Evolutionary conservation across 169 alveolate species (phyloP).

Genomic region (Eimeria acervulina): DNA sequence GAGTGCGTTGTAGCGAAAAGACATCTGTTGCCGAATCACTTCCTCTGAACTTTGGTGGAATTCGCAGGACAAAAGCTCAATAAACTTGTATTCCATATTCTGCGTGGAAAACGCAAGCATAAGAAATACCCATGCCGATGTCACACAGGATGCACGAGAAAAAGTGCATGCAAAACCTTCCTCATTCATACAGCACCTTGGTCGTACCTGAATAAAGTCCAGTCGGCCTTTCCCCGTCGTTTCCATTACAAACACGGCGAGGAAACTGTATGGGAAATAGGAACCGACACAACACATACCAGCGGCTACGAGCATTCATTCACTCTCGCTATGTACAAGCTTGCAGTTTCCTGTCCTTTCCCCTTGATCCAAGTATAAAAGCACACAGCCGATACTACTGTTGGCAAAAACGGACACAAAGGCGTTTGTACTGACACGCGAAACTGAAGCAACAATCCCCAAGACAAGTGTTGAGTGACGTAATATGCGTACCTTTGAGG

Average conservation of each 20-base stretch:
- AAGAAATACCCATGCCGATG: neutral
- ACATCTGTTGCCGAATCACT: slow-evolving; percentile 92
- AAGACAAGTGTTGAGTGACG: neutral
- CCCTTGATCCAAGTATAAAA: neutral
- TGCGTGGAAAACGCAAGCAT: slow-evolving; percentile 71
- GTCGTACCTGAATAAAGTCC: slow-evolving; percentile 91
- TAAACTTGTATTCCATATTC: slow-evolving; percentile 96
- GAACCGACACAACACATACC: slow-evolving; percentile 1
- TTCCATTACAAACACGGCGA: slow-evolving; percentile 93
- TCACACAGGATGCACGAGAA: neutral
- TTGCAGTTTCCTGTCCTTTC: neutral
- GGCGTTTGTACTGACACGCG: neutral
- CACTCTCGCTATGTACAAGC: neutral
- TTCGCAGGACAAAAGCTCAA: slow-evolving; percentile 95
- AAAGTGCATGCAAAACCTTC: neutral
- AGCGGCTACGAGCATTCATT: neutral
- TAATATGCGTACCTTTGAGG: slow-evolving; percentile 90
- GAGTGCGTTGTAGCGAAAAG: slow-evolving; percentile 93
- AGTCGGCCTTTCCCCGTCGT: slow-evolving; percentile 92
- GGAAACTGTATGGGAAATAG: slow-evolving; percentile 85
- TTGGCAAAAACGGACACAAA: neutral
- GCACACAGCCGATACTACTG: neutral
- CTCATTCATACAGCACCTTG: neutral
- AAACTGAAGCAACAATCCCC: neutral
- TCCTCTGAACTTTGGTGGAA: slow-evolving; percentile 96